Evolutionary conservation across 192 early-diverging fungal species (phyloP), one percentile per base, ranked within the genome.

Genomic region (Coemansia sp.): DNA sequence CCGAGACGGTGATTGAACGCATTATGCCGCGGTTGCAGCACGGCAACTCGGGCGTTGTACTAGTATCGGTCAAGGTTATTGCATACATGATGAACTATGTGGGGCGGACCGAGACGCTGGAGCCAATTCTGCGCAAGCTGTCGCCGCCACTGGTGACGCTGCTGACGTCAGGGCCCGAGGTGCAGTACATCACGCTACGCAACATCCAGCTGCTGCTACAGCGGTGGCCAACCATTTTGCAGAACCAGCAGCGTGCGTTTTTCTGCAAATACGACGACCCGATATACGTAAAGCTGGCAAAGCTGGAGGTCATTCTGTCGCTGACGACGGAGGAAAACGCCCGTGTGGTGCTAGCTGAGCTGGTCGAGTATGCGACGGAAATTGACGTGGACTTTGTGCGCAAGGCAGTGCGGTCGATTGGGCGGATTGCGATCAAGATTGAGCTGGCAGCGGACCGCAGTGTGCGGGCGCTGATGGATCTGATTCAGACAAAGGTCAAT

Each of bases 231-330:
- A 91, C 93, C 9, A 84, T 97, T 20, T 82, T 99, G 52, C 89
- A 88, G 54, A 91, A 91, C 60, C 94, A 99, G 74, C 87, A 97
- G 71, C 94, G 94, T 60, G 93, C 94, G n/a, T 99, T 99, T 77
- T 99, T 97, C 71, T 97, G 95, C 88, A 98, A 99, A 74, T 98
- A 97, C 83, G 93, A 96, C 74, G 97, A 99, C 74, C 95, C 97
- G 9, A 95, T 96, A 67, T 98, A 97, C 76, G 95, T 99, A 57
- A 99, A 99, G 68, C 82, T 98, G 69, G 91, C 94, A 36, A 99
- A 99, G 77, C 87, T 99, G 10, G 96, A 97, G 64, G 92, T 97
- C 54, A 92, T 99, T 67, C 87, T 95, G 68, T 85, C 92, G 63
- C 81, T 99, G 38, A 89, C 91, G 4, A 90, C 85, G 59, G 86